phyloP scores from a whole-genome alignment of 805 yeast species.

The Candida orba region DNA sequence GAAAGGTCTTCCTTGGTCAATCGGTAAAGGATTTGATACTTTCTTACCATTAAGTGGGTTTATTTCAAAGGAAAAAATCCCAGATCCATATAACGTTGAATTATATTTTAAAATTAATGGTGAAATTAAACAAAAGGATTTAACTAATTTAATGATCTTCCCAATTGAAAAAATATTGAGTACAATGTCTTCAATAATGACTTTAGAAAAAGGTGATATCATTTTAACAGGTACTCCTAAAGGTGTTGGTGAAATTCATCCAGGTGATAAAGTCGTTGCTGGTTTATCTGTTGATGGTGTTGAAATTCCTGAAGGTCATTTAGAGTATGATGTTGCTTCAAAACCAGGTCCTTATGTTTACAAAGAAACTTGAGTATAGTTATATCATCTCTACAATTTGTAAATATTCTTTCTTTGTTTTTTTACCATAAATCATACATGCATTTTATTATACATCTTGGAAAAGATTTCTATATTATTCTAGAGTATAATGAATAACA shows the following conservation, averaged over 20 bases:
- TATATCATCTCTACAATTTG: neutral
- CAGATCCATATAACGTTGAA: conserved; percentile 67
- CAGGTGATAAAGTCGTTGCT: conserved; percentile 76
- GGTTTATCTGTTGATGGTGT: conserved; percentile 49
- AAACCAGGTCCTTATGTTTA: conserved; percentile 57
- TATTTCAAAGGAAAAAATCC: conserved; percentile 57
- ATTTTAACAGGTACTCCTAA: conserved; percentile 95
- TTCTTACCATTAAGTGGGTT: conserved; percentile 80
- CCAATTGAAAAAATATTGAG: conserved; percentile 75
- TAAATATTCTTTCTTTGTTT: too few species aligned
- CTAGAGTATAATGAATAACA: neutral
- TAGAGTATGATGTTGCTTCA: conserved; percentile 29
- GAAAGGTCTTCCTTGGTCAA: conserved; percentile 95
- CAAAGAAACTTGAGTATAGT: conserved; percentile 29
- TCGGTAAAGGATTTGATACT: conserved; percentile 95
- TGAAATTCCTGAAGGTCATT: conserved; percentile 40
- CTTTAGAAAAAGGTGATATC: conserved; percentile 84
- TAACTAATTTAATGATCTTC: conserved; percentile 79
- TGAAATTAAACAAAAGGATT: conserved; percentile 60
- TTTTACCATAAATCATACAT: conserved; percentile 5
- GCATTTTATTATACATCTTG: neutral
- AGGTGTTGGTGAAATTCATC: conserved; percentile 81
- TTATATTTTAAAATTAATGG: conserved; percentile 66
- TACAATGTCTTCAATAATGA: conserved; percentile 83
- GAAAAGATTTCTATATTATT: too few species aligned